These are phyloP conservation scores for Microdochium bolleyi DNA, from an alignment of 2,329 filamentous ascomycete genomes.

Conservation along the genomic window DNA sequence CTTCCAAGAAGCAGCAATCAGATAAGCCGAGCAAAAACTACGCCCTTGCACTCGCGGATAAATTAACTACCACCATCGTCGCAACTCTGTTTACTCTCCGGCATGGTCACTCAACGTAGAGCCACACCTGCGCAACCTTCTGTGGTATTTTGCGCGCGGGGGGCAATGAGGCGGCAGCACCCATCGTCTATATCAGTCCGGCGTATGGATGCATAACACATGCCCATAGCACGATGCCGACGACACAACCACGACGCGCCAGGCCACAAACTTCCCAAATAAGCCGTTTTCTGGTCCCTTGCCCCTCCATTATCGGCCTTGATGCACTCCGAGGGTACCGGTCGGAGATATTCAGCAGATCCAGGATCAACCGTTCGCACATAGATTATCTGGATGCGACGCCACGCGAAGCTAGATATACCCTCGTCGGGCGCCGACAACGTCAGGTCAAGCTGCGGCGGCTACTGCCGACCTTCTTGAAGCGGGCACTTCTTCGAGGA, in stretches of 20 bases:
- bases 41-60: not conserved
- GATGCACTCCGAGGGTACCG: not conserved
- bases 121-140: not conserved
- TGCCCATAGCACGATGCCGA: not conserved
- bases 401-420: not conserved
- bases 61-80: not conserved
- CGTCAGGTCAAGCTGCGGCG: not conserved
- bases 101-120: not conserved
- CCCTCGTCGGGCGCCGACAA: not conserved
- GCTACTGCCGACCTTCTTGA: not conserved
- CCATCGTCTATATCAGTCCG: not conserved
- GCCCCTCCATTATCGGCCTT: too few species aligned
- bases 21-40: not conserved
- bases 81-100: not conserved
- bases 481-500: not conserved
- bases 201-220: not conserved
- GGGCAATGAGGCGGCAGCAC: not conserved
- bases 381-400: not conserved
- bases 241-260: not conserved
- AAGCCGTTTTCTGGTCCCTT: not conserved
- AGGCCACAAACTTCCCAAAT: not conserved
- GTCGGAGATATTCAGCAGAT: not conserved
- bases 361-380: not conserved
- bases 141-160: not conserved
- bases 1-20: not conserved